Evolutionary conservation across 2,329 filamentous ascomycete species (phyloP), one percentile per base, ranked within the genome.

Genomic region (Didymella lethalis): DNA sequence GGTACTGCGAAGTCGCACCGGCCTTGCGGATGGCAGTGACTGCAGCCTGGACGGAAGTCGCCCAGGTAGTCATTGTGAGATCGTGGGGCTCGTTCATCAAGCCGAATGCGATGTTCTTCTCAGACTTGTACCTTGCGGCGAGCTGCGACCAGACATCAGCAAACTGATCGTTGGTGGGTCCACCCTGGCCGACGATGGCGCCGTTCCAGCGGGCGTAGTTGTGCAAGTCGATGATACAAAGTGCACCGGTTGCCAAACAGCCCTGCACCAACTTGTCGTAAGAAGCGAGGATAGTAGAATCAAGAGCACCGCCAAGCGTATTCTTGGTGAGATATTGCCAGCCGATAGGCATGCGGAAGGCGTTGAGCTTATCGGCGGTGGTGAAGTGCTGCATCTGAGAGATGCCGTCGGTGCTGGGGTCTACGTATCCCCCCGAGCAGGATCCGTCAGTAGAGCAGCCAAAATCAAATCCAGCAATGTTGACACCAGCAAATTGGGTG

Each of bases 41-140:
- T 16, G 81, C 86, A 12, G 80, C 81, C 69, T 90, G 88, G 60
- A 85, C 84, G 0, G 85, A 86, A 4, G 80, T 72, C 0, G 84
- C 86, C 88, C 88, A 90, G 1, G 76, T 72, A 26, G 69, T 73
- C 63, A 88, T 79, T 66, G 87, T 82, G 54, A 85, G 74, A 51
- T 56, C 84, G 71, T 89, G 86, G 7, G 88, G 88, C 76, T 81
- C 88, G 75, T 90, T 91, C 87, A 90, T 90, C 44, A 90, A 71
- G 14, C 86, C 87, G 64, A 90, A 88, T 3, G 84, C 80, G 26
- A 90, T 76, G 59, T 83, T 85, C 36, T 80, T 71, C 48, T 86
- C 75, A 6, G 69, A 67, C 23, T 80, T 81, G 73, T 90, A 90
- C 69, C 86, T 85, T 1, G 75, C 78, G 1, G 88, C 88, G 4